A percentile compares a stretch with the other conserved stretches of the same genome.
These are phyloP conservation scores for Zygosaccharomyces sapae DNA, from an alignment of 1,139 yeast species.

Conservation along the genomic window DNA sequence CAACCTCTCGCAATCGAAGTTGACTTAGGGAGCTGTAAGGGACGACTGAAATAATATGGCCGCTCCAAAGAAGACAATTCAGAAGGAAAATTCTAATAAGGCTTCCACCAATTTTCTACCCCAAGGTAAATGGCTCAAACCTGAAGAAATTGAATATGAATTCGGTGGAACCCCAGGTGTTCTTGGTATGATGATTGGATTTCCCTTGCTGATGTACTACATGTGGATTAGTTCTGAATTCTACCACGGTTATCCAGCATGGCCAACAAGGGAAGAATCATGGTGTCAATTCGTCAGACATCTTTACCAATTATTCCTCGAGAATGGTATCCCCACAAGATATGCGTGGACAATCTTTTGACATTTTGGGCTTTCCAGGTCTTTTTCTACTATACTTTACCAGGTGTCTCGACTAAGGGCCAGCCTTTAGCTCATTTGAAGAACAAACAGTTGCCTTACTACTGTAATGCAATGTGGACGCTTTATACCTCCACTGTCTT, in stretches of 20 bases:
- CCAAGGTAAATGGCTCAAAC: conserved; percentile 39
- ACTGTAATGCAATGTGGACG: conserved; percentile 85
- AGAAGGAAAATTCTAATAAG: conserved; percentile 2
- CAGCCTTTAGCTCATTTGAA: conserved; percentile 81
- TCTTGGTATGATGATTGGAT: conserved; percentile 85
- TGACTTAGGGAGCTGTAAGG: no score
- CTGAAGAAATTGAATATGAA: conserved; percentile 60
- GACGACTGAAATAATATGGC: conserved; percentile 1
- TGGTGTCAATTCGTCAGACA: conserved; percentile 50
- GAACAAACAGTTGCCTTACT: conserved; percentile 80
- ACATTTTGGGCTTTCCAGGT: conserved; percentile 69
- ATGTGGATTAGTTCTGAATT: conserved; percentile 90
- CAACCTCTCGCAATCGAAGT: no score
- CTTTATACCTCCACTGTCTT: conserved; percentile 65
- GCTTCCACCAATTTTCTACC: conserved; percentile 27
- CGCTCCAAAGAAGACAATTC: conserved; percentile 1
- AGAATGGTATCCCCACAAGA: conserved; percentile 64
- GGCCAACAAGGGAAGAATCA: conserved; percentile 59
- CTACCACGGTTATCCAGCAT: conserved; percentile 68
- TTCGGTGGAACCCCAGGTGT: conserved; percentile 96
- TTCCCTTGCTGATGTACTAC: conserved; percentile 91
- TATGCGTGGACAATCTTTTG: conserved; percentile 68
- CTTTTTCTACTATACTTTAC: conserved; percentile 75
- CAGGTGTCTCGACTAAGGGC: conserved; percentile 94
- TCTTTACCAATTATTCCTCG: conserved; percentile 42